Conservation (phyloP, 75 land plant species). For the Pinus taeda region DNA sequence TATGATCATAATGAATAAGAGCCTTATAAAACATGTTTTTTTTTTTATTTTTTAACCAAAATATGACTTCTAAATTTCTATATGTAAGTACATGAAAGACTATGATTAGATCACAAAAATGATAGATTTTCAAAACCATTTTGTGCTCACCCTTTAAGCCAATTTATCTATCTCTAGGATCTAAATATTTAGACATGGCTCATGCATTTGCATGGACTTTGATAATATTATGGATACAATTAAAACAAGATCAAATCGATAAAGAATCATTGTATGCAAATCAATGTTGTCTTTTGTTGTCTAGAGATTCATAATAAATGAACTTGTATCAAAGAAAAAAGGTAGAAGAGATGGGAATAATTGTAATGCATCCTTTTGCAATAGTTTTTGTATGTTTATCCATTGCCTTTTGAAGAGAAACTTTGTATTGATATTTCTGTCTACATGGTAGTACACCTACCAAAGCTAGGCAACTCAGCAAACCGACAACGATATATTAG, state of each 20-base stretch:
- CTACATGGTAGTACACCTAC: too few species aligned
- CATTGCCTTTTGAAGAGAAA: constrained; percentile 99
- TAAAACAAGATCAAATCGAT: constrained; percentile 95
- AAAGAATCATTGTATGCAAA: constrained; percentile 95
- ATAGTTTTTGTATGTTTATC: constrained; percentile 99
- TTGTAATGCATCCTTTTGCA: constrained; percentile 98
- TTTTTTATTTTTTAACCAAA: too few species aligned
- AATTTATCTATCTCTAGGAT: constrained; percentile 65
- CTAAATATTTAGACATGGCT: constrained; percentile 36
- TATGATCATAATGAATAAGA: background rate
- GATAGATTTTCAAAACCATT: background rate
- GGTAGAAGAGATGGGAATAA: constrained; percentile 93
- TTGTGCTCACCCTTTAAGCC: constrained; percentile 81
- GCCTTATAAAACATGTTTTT: background rate
- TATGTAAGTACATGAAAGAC: too few species aligned
- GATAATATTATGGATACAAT: constrained; percentile 92
- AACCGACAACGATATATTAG: too few species aligned
- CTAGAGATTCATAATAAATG: too few species aligned
- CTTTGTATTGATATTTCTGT: too few species aligned
- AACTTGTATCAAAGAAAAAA: constrained; percentile 60
- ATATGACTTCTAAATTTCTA: too few species aligned
- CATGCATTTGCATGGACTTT: constrained; percentile 91
- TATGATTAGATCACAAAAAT: background rate
- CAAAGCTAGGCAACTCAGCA: too few species aligned
- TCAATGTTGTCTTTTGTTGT: constrained; percentile 99